Conservation (phyloP, 441 rosid species). For the Flueggea neowawraea region DNA sequence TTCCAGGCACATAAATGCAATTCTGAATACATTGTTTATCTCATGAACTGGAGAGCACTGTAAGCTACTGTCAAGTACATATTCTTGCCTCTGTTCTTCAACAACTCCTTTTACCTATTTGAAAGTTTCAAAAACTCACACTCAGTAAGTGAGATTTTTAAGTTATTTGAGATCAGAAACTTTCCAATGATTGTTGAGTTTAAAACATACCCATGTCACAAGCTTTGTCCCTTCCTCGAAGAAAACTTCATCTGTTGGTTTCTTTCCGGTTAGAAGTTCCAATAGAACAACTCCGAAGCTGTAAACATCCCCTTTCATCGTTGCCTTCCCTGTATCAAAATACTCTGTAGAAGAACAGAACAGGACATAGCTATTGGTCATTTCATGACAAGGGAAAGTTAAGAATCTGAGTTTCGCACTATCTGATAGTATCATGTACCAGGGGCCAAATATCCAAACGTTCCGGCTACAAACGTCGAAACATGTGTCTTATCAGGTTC, state of each 20-base stretch:
- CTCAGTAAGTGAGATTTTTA: too few relatives aligned
- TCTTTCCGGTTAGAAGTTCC: slow-evolving; percentile 78
- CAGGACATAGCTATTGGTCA: neutral
- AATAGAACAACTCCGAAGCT: slow-evolving; percentile 84
- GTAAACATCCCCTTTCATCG: slow-evolving; percentile 83
- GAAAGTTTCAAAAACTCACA: neutral
- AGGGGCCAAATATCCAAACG: slow-evolving; percentile 90
- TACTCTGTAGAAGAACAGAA: slow-evolving; percentile 46
- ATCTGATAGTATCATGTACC: slow-evolving; percentile 28
- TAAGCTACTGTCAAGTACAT: slow-evolving; percentile 57
- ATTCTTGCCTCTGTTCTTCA: slow-evolving; percentile 57
- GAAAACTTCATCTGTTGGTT: slow-evolving; percentile 73
- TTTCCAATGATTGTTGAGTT: neutral
- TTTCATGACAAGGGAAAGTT: neutral
- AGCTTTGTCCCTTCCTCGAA: slow-evolving; percentile 88
- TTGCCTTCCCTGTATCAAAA: slow-evolving; percentile 81
- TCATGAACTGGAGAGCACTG: slow-evolving; percentile 48
- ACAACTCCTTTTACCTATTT: slow-evolving; percentile 75
- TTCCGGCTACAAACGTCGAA: slow-evolving; percentile 80
- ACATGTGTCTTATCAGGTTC: slow-evolving; percentile 82
- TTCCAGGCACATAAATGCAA: slow-evolving; percentile 80
- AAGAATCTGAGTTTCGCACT: neutral
- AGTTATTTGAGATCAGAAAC: too few relatives aligned
- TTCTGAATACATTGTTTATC: slow-evolving; percentile 45
- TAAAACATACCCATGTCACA: slow-evolving; percentile 69